These are phyloP conservation scores for Lentinus brumalis DNA, from an alignment of 768 basidiomycete species.

Conservation along the genomic window DNA sequence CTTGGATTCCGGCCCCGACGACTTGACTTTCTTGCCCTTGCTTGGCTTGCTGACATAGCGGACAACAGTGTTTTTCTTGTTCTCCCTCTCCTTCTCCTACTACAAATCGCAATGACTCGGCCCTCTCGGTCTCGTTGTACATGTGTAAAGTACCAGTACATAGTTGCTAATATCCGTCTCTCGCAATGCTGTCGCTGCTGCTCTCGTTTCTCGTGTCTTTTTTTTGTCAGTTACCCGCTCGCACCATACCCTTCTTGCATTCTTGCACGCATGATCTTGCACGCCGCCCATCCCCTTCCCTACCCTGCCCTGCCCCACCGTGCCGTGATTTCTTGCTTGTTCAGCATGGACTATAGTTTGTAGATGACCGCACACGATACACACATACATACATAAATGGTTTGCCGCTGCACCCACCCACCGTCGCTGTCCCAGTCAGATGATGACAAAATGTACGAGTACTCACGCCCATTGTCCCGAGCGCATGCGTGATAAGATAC, in stretches of 20 bases:
- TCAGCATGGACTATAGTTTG: neutral
- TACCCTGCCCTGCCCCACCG: neutral
- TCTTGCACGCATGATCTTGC: neutral
- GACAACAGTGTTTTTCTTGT: too few species aligned
- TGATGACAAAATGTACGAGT: too few species aligned
- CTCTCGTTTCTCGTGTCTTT: neutral
- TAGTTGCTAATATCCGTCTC: neutral
- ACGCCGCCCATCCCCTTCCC: neutral
- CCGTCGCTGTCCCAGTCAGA: too few species aligned
- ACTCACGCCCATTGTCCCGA: too few species aligned
- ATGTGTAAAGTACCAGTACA: neutral
- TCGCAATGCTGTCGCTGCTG: neutral
- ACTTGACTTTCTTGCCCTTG: too few species aligned
- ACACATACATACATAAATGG: neutral
- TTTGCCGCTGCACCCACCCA: neutral
- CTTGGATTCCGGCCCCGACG: too few species aligned
- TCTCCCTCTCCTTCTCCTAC: neutral
- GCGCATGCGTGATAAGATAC: too few species aligned
- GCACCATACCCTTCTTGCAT: neutral
- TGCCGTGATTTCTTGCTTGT: neutral
- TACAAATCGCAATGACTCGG: too few species aligned
- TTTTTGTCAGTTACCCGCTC: neutral
- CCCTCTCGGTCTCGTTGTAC: neutral
- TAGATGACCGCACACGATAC: neutral
- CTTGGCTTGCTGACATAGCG: too few species aligned